Base-by-base conservation (phyloP, 306 rosid species). In the Vicia villosa region DNA sequence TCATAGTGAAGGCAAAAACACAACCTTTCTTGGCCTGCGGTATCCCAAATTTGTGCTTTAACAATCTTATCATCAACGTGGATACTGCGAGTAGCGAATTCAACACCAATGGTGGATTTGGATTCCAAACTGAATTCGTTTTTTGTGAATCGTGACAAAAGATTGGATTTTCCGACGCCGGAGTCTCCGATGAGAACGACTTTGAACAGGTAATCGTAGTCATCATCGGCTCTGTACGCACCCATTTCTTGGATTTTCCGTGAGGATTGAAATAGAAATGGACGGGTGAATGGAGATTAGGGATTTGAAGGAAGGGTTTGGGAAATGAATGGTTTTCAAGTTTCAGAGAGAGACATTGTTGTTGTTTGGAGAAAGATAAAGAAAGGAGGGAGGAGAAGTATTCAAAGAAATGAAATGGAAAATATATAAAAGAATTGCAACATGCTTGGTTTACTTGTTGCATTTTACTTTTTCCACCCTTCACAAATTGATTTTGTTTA, bases 31-130 rank as follows among this genome's bases (percentile, higher is more conserved):
- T 89, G 96, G 50, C 96, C 96, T 3, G 96, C 96, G 2, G 96
- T 89, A 78, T 89, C 96, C 96, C 96, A 89, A 87, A 89, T 89
- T 83, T 89, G 96, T 2, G 96, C 96, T 86, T 89, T 89, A 52
- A 87, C 91, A 72, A 89, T 86, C 84, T 87, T 89, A 4, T 89
- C 96, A 20, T 89, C 96, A 9, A 89, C 96, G 14, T 81, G 91
- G 52, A 89, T 81, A 70, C 96, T 89, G 10, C 96, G 89, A 6
- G 96, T 89, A 19, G 96, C 96, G 68, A 89, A 89, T 74, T 89
- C 93, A 13, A 89, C 96, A 10, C 96, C 96, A 49, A 89, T 89
- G 73, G 96, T 89, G 73, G 96, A 87, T 74, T 85, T 89, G 59
- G 91, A 83, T 77, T 89, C 93, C 68, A 85, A 83, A 75, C 89